phyloP scores from a whole-genome alignment of 345 rosid species.

The Bruguiera parviflora region DNA sequence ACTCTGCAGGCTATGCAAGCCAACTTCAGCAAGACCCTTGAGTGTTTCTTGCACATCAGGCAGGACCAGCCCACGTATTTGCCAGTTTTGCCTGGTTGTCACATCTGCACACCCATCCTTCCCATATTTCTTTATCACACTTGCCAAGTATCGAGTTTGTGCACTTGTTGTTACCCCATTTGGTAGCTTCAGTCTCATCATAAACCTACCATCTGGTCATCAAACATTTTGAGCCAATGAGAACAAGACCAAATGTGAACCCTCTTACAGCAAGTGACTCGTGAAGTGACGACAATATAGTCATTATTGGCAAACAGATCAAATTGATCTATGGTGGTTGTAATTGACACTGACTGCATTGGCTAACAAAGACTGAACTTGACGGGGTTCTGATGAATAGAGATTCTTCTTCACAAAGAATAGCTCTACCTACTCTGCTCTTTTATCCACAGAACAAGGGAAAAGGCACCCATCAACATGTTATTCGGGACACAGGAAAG shows the following conservation, averaged over 20 bases:
- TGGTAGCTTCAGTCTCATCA: constrained; percentile 96
- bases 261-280: not conserved
- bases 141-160: constrained; percentile 79
- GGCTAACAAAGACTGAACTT: not conserved
- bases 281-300: not conserved
- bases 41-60: constrained; percentile 90
- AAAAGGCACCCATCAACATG: no score
- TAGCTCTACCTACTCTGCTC: not conserved
- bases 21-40: constrained; percentile 73
- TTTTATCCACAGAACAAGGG: no score
- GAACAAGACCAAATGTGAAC: not conserved
- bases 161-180: constrained; percentile 92
- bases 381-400: not conserved
- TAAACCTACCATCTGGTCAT: constrained; percentile 79
- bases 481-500: no score
- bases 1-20: constrained; percentile 83
- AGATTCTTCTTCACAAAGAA: not conserved
- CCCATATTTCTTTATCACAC: constrained; percentile 82
- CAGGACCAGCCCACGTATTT: constrained; percentile 82
- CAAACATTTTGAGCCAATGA: not conserved
- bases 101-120: constrained; percentile 94
- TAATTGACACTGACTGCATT: not conserved
- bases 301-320: not conserved
- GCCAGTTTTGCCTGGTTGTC: constrained; percentile 97
- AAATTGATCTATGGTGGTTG: not conserved